Evolutionary conservation across 2,329 filamentous ascomycete species (phyloP).

Genomic region (Exophiala mesophila): DNA sequence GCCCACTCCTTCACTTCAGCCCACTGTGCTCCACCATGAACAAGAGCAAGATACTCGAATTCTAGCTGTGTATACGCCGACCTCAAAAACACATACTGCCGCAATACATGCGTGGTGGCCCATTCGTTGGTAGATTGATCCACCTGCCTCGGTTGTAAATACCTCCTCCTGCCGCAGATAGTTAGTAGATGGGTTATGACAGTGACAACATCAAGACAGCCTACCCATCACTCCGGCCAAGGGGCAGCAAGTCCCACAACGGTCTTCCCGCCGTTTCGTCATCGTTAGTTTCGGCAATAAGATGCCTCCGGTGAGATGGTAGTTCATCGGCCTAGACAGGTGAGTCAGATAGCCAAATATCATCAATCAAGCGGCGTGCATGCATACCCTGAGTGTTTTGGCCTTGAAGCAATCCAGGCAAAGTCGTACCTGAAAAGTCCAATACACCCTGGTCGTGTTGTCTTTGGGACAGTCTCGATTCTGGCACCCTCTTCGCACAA

Average conservation of each 20-base stretch:
- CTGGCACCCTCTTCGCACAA: constrained; percentile 25
- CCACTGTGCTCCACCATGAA: neutral
- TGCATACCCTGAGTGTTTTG: constrained; percentile 17
- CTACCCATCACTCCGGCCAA: constrained; percentile 18
- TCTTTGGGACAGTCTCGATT: constrained; percentile 17
- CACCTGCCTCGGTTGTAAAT: constrained; percentile 9
- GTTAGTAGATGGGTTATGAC: neutral
- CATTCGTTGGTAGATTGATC: constrained; percentile 10
- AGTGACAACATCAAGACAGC: neutral
- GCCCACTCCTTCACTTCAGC: constrained; percentile 11
- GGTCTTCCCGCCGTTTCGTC: neutral
- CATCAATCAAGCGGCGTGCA: neutral
- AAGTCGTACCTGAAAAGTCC: constrained; percentile 24
- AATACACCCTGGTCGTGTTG: constrained; percentile 21
- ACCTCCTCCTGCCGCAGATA: constrained; percentile 6
- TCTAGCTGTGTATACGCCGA: constrained; percentile 16
- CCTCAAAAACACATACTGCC: constrained; percentile 17
- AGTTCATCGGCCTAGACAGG: constrained; percentile 14
- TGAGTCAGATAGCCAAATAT: neutral
- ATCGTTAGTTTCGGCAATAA: constrained; percentile 1
- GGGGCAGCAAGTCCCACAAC: constrained; percentile 18
- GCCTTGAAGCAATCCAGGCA: constrained; percentile 21
- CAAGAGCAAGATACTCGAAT: constrained; percentile 9
- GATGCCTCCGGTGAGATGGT: constrained; percentile 8
- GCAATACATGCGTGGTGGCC: constrained; percentile 1